Percentiles rank a stretch among this genome's conserved stretches.
Conservation (phyloP, 352 stramenopile species). For the Phytophthora ramorum region DNA sequence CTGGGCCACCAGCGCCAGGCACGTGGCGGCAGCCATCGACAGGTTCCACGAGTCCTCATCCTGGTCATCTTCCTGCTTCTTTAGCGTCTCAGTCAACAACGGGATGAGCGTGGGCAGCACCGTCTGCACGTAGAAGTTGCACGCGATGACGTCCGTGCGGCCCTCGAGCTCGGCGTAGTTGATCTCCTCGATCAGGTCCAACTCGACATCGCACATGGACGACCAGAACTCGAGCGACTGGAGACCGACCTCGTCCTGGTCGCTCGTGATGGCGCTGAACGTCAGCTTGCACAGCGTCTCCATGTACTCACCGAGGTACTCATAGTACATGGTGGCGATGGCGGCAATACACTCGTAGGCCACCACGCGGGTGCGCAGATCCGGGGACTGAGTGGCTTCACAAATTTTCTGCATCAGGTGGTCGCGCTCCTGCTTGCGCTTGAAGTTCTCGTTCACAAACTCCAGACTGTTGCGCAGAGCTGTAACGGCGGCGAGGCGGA, state of each 20-base stretch:
- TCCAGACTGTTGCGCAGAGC: conserved; percentile 96
- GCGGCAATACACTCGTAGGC: conserved; percentile 97
- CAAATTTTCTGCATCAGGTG: conserved; percentile 97
- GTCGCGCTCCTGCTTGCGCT: conserved; percentile 94
- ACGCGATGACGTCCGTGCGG: conserved; percentile 64
- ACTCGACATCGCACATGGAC: conserved; percentile 96
- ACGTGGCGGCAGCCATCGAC: conserved; percentile 94
- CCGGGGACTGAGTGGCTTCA: conserved; percentile 92
- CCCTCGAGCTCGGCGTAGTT: conserved; percentile 80
- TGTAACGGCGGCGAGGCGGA: conserved; percentile 92
- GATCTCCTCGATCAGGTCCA: conserved; percentile 94
- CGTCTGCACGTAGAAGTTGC: conserved; percentile 90
- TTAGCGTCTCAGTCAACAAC: conserved; percentile 93
- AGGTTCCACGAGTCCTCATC: conserved; percentile 96
- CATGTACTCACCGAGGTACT: conserved; percentile 96
- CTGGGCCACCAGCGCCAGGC: conserved; percentile 93
- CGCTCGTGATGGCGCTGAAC: conserved; percentile 92
- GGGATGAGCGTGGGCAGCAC: conserved; percentile 91
- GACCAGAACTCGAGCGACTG: conserved; percentile 99
- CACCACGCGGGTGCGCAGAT: conserved; percentile 88
- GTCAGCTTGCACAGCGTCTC: conserved; percentile 96
- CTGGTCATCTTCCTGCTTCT: conserved; percentile 95
- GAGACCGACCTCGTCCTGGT: conserved; percentile 93
- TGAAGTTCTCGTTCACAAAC: conserved; percentile 97
- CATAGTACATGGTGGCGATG: conserved; percentile 97